These are phyloP conservation scores for Thalassiosira exigua DNA, from an alignment of 352 stramenopile genomes.

Conservation along the genomic window DNA sequence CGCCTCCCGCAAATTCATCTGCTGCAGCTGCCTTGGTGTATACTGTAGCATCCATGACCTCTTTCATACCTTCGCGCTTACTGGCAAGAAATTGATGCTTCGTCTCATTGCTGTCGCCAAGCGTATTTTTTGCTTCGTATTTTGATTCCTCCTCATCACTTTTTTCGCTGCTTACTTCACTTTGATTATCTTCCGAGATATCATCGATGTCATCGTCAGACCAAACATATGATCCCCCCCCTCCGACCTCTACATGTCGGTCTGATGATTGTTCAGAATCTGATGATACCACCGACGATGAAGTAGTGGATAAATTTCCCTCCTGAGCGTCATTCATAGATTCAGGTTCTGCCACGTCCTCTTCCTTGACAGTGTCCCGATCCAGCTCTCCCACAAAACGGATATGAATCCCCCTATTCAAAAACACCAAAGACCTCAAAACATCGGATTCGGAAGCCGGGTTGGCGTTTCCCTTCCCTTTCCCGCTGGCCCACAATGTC, in stretches of 20 bases:
- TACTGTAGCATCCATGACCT: constrained; percentile 13
- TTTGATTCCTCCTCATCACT: constrained; percentile 17
- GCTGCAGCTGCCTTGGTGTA: constrained; percentile 29
- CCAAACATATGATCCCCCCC: constrained; percentile 37
- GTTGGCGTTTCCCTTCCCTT: constrained; percentile 6
- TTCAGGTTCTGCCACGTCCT: not conserved
- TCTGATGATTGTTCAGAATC: constrained; percentile 27
- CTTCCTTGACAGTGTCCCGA: not conserved
- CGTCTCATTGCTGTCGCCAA: not conserved
- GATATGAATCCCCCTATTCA: constrained; percentile 75
- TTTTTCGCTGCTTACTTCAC: constrained; percentile 4
- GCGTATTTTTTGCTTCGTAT: constrained; percentile 13
- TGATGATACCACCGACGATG: constrained; percentile 16
- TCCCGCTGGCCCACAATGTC: constrained; percentile 28
- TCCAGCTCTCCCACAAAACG: constrained; percentile 44
- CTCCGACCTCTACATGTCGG: not conserved
- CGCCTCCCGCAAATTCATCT: constrained; percentile 48
- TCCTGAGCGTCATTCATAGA: constrained; percentile 2
- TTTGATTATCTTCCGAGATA: constrained; percentile 4
- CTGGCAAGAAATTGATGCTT: constrained; percentile 7
- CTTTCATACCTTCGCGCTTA: constrained; percentile 12
- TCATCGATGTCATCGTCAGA: constrained; percentile 46
- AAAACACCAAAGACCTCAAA: constrained; percentile 48
- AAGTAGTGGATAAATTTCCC: constrained; percentile 4
- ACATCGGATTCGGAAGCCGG: constrained; percentile 4